Evolutionary conservation across 306 rosid genomes (phyloP).

Genomic region (Corylus avellana): DNA sequence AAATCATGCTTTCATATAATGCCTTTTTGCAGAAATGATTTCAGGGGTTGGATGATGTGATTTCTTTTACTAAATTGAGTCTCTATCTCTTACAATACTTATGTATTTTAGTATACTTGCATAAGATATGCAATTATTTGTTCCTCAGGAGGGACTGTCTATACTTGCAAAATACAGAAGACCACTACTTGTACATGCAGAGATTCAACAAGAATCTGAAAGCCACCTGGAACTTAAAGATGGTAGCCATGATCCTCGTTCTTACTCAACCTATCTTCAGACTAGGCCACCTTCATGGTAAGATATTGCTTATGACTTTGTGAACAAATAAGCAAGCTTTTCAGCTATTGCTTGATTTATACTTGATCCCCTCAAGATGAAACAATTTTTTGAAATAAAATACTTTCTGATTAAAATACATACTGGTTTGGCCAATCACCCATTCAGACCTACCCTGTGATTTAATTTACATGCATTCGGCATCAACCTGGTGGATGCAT

Average conservation of each 20-base stretch:
- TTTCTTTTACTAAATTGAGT: conserved; percentile 17
- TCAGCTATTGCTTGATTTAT: background rate
- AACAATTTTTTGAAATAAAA: background rate
- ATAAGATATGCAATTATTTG: conserved; percentile 28
- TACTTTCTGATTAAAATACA: background rate
- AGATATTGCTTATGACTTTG: conserved; percentile 30
- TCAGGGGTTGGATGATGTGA: conserved; percentile 18
- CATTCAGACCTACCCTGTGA: background rate
- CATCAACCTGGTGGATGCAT: background rate
- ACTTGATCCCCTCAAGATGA: background rate
- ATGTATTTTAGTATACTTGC: conserved; percentile 18
- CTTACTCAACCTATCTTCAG: conserved; percentile 72
- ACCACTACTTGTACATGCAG: conserved; percentile 87
- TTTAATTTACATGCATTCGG: background rate
- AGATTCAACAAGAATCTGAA: conserved; percentile 57
- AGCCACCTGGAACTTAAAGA: conserved; percentile 40
- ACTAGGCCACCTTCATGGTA: conserved; percentile 90
- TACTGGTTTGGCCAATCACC: background rate
- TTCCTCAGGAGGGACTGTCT: conserved; percentile 75
- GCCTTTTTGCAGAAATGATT: conserved; percentile 1
- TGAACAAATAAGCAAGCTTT: conserved; percentile 9
- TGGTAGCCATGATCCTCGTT: conserved; percentile 43
- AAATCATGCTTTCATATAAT: conserved; percentile 7
- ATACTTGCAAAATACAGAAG: conserved; percentile 81
- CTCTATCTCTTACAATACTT: conserved; percentile 15